Evolutionary conservation across 2,329 filamentous ascomycete genomes (phyloP).

Genomic region (Epichloe festucae): DNA sequence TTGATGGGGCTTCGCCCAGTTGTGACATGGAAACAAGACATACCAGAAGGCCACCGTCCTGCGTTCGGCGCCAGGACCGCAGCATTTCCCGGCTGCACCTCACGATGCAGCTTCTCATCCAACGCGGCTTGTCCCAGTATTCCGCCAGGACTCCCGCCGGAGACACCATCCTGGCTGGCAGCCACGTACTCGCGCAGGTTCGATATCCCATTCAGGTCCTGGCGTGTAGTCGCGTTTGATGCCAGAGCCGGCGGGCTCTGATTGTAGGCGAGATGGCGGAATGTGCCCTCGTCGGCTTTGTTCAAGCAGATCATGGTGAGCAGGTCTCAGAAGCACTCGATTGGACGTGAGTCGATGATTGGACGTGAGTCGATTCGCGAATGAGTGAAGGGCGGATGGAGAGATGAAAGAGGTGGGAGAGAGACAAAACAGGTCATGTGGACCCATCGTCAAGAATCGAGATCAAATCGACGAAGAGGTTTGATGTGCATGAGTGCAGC

Average conservation of each 20-base stretch:
- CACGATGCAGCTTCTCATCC: conserved; percentile 15
- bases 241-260: conserved; percentile 38
- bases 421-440: too few species aligned
- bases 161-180: conserved; percentile 20
- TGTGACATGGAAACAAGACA: background rate
- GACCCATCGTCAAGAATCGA: too few species aligned
- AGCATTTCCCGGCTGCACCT: background rate
- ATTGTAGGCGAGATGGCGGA: conserved; percentile 37
- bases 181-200: conserved; percentile 34
- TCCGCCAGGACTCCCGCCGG: conserved; percentile 13
- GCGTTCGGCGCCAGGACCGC: conserved; percentile 9
- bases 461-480: too few species aligned
- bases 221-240: conserved; percentile 35
- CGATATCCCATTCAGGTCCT: conserved; percentile 42
- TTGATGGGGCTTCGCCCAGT: conserved; percentile 10
- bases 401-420: too few species aligned
- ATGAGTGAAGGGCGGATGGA: too few species aligned
- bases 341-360: too few species aligned
- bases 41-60: conserved; percentile 15
- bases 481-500: too few species aligned
- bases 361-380: too few species aligned
- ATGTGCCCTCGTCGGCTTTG: conserved; percentile 36
- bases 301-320: conserved; percentile 40
- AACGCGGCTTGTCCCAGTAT: conserved; percentile 8
- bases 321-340: too few species aligned